Evolutionary conservation across 352 stramenopile species (phyloP).

Genomic region (Phytophthora nicotianae): DNA sequence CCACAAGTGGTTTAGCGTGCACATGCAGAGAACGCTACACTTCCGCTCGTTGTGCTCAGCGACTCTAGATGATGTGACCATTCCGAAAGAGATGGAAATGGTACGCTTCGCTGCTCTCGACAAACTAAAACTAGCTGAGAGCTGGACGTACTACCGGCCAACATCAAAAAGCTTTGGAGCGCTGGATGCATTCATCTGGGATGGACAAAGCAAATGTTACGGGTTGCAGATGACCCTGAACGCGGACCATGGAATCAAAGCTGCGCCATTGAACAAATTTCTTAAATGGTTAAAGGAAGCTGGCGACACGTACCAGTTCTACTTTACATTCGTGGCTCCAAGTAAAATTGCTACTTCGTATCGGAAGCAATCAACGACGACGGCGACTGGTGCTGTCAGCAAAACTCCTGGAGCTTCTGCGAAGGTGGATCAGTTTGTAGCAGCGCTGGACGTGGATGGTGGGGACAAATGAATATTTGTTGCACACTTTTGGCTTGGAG

Average conservation of each 20-base stretch:
- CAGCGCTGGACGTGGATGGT: neutral
- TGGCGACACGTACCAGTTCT: neutral
- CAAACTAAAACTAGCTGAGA: conserved; percentile 8
- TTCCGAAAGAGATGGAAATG: conserved; percentile 2
- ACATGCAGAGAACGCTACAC: conserved; percentile 1
- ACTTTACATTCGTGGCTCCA: neutral
- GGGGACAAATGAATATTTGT: neutral
- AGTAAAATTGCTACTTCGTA: neutral
- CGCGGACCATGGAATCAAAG: conserved; percentile 10
- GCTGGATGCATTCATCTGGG: conserved; percentile 9
- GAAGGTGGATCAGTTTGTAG: neutral
- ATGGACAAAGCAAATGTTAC: conserved; percentile 1
- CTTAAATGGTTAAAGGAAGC: neutral
- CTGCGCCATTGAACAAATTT: neutral
- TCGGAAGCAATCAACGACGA: neutral
- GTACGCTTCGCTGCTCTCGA: conserved; percentile 10
- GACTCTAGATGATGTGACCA: neutral
- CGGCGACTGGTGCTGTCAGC: neutral
- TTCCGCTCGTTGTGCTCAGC: conserved; percentile 1
- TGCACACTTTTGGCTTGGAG: no score
- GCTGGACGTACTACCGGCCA: conserved; percentile 4
- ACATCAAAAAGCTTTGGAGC: conserved; percentile 15
- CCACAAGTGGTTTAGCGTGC: conserved; percentile 15
- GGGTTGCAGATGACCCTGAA: conserved; percentile 17
- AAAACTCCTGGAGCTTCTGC: neutral